phyloP scores from a whole-genome alignment of 2,329 filamentous ascomycete genomes.

The Tolypocladium tropicale region DNA sequence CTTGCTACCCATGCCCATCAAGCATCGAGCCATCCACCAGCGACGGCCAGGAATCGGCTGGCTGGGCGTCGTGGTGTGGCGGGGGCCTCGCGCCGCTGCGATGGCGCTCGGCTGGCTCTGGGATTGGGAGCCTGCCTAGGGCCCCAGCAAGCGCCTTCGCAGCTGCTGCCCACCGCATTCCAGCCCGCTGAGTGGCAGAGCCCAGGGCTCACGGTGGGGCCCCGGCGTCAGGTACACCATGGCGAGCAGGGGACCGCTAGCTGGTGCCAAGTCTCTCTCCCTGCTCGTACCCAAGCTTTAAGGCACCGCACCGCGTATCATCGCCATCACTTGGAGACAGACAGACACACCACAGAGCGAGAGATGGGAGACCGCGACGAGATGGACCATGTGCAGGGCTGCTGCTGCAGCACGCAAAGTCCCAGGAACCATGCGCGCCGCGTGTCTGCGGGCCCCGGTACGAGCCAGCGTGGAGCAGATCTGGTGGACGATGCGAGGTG shows the following conservation, averaged over 20 bases:
- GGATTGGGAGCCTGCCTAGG: not conserved
- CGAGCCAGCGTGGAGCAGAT: too few species aligned
- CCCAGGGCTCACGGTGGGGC: not conserved
- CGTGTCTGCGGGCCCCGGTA: too few species aligned
- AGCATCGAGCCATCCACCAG: not conserved
- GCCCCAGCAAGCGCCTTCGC: not conserved
- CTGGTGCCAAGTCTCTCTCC: not conserved
- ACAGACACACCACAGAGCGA: not conserved
- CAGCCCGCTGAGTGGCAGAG: conserved; percentile 8
- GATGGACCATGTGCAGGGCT: too few species aligned
- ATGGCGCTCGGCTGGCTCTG: not conserved
- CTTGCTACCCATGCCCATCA: too few species aligned
- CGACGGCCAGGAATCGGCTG: not conserved
- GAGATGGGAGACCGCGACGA: too few species aligned
- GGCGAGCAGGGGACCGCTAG: not conserved
- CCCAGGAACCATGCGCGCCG: too few species aligned
- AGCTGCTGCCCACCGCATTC: conserved; percentile 3
- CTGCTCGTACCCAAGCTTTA: too few species aligned
- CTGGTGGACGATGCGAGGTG: too few species aligned
- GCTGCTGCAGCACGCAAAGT: too few species aligned
- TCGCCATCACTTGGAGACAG: not conserved
- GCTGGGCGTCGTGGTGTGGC: not conserved
- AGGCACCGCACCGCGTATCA: not conserved
- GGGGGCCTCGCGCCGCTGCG: not conserved
- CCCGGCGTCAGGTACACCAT: not conserved